These are phyloP conservation scores for Macrophomina pseudophaseolina DNA, from an alignment of 2,329 filamentous ascomycete genomes.

Conservation along the genomic window DNA sequence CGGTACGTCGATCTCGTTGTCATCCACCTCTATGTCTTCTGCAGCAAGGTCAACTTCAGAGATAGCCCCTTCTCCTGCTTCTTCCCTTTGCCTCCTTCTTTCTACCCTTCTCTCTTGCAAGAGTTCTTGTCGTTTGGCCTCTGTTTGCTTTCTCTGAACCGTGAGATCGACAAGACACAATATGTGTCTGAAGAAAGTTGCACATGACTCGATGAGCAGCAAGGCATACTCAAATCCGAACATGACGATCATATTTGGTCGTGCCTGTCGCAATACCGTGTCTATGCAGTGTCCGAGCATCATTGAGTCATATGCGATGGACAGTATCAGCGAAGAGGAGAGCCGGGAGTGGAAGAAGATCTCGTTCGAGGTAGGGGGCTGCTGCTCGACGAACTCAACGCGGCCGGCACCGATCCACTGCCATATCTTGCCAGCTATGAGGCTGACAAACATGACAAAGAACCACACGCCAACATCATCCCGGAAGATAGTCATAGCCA, in stretches of 20 bases:
- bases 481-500: constrained; percentile 98
- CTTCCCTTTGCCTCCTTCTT: constrained; percentile 54
- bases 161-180: constrained; percentile 78
- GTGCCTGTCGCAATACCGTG: constrained; percentile 82
- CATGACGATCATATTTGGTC: constrained; percentile 99
- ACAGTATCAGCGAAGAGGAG: constrained; percentile 76
- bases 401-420: constrained; percentile 96
- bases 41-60: constrained; percentile 45
- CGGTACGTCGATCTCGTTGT: constrained; percentile 92
- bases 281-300: constrained; percentile 82
- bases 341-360: constrained; percentile 85
- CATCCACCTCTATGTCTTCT: constrained; percentile 77
- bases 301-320: constrained; percentile 77
- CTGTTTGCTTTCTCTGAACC: constrained; percentile 76
- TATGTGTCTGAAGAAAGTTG: constrained; percentile 78
- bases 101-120: constrained; percentile 48
- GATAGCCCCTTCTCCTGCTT: constrained; percentile 40
- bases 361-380: constrained; percentile 81
- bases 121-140: constrained; percentile 66
- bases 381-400: constrained; percentile 93
- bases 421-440: constrained; percentile 96
- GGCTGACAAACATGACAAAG: constrained; percentile 90
- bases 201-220: constrained; percentile 76
- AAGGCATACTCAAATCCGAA: constrained; percentile 98
- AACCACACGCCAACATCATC: constrained; percentile 96